phyloP scores from a whole-genome alignment of 257 asterid species.

The Thymus quinquecostatus region DNA sequence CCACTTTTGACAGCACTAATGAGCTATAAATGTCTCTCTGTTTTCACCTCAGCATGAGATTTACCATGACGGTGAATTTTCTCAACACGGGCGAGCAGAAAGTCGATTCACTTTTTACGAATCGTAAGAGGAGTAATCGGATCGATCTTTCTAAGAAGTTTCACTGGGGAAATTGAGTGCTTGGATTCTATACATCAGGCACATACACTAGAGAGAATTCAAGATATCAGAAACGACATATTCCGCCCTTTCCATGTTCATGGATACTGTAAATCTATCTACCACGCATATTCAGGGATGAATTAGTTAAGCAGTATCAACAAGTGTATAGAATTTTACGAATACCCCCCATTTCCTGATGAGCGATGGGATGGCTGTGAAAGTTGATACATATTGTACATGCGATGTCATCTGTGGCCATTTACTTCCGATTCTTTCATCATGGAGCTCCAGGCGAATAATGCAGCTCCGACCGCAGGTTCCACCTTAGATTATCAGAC shows the following conservation, averaged over 20 bases:
- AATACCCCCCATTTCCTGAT: not conserved
- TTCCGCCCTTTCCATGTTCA: conserved; percentile 7
- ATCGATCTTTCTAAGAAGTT: too few relatives aligned
- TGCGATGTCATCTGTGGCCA: conserved; percentile 50
- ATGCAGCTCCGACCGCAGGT: conserved; percentile 95
- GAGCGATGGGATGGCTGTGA: not conserved
- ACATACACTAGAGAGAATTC: not conserved
- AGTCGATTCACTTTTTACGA: too few relatives aligned
- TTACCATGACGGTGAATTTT: not conserved
- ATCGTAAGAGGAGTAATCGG: too few relatives aligned
- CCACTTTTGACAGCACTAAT: not conserved
- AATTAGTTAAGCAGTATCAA: conserved; percentile 15
- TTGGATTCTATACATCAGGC: not conserved
- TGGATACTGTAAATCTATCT: not conserved
- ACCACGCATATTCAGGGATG: conserved; percentile 11
- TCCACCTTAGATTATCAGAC: conserved; percentile 55
- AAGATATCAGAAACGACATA: not conserved
- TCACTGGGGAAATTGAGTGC: not conserved
- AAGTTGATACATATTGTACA: conserved; percentile 22
- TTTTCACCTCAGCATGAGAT: not conserved
- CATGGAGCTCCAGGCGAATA: conserved; percentile 72
- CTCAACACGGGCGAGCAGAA: not conserved
- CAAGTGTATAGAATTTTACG: conserved; percentile 10
- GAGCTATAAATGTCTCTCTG: conserved; percentile 8
- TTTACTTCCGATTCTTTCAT: conserved; percentile 51